Evolutionary conservation across 2,329 filamentous ascomycete species (phyloP).

Genomic region (Oidium heveae): DNA sequence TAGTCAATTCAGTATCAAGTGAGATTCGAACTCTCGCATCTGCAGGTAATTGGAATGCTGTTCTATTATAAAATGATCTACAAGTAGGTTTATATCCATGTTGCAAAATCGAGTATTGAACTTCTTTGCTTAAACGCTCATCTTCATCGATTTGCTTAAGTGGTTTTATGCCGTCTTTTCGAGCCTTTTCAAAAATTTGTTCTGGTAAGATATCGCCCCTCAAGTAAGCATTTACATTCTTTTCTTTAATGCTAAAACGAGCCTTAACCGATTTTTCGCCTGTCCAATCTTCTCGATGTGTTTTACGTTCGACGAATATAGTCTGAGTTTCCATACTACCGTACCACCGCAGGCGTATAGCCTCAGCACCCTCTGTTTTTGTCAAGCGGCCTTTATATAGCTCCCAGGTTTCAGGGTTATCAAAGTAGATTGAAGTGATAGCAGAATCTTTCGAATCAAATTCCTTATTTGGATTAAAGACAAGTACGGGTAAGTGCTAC

Average conservation of each 20-base stretch:
- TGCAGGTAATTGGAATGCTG: constrained; percentile 87
- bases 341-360: constrained; percentile 90
- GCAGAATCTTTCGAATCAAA: constrained; percentile 77
- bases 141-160: constrained; percentile 78
- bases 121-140: constrained; percentile 68
- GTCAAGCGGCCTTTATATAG: constrained; percentile 83
- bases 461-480: constrained; percentile 94
- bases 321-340: constrained; percentile 87
- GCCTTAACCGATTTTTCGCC: constrained; percentile 98
- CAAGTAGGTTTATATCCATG: constrained; percentile 73
- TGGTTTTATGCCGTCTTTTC: constrained; percentile 83
- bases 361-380: constrained; percentile 94
- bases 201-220: constrained; percentile 61
- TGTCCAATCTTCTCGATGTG: constrained; percentile 96
- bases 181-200: constrained; percentile 85
- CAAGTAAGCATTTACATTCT: constrained; percentile 84
- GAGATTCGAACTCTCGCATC: constrained; percentile 93
- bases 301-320: constrained; percentile 94
- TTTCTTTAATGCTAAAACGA: constrained; percentile 84
- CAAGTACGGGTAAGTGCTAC: constrained; percentile 71
- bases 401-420: constrained; percentile 84
- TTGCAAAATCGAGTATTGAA: constrained; percentile 80
- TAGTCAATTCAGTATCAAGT: constrained; percentile 82
- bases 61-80: constrained; percentile 92
- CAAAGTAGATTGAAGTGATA: constrained; percentile 96